Base-by-base conservation (phyloP, 371 early-diverging fungal species). In the Mortierella polycephala region DNA sequence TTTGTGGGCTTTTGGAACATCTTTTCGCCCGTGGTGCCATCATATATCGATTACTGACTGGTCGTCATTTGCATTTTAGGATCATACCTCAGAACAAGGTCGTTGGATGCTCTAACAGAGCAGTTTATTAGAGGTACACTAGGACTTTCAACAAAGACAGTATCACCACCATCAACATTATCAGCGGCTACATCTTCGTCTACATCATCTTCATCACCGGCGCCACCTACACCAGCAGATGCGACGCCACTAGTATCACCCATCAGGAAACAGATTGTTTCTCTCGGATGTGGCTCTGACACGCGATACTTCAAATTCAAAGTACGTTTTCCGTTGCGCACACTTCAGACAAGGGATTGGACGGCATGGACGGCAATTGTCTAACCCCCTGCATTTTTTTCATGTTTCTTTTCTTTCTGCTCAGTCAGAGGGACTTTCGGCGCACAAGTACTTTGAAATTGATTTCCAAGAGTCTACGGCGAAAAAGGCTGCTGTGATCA, bases 251-350 rank as follows among this genome's bases (percentile, higher is more conserved):
- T 23, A 39, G 9, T n/a, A 41, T 8, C 51, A 8, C 30, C 50
- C 2, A 10, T 67, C 21, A 81, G 77, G 53, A 88, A 86, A 54
- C 98, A 98, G 74, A 90, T 98, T 55, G 92, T 98, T 0, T 87
- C 91, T 0, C 80, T 97, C 10, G 98, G 98, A 16, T 95, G 96
- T 1, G 98, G 98, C 2, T 93, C 90, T 57, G 98, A 98, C 74
- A 96, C 98, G 0, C 87, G 96, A n/a, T 97, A 91, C 62, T 96
- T 97, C 75, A 71, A 88, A 23, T 83, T 94, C 56, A 91, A 92
- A 83, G 91, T 88, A 37, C 10, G 30, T n/a, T 16, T 6, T 14
- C 8, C 30, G 10, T 55, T 52, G 53, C 10, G 53, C 2, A 23
- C 20, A 5, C 20, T 52, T 20, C n/a, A 11, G 12, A 20, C 7